A percentile compares a stretch with the other conserved stretches of the same genome.
These are phyloP conservation scores for Nannochloropsis salina DNA, from an alignment of 108 stramenopile genomes.

Conservation along the genomic window DNA sequence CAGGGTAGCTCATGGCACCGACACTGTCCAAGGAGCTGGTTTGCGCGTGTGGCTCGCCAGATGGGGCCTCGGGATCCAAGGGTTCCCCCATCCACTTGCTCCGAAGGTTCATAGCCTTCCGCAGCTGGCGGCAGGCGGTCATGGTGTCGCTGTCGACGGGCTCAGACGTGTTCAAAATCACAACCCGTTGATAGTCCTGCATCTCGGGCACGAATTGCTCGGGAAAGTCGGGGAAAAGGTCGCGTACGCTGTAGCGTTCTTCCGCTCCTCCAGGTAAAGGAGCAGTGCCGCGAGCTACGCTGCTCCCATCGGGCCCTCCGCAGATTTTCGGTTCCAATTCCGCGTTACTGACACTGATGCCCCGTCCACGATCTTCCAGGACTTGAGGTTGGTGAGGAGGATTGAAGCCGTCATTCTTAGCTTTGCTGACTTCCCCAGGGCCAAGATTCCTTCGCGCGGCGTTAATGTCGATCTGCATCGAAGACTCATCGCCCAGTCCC, in stretches of 20 bases:
- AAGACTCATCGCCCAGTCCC: not conserved
- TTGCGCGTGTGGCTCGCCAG: not conserved
- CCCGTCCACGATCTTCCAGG: not conserved
- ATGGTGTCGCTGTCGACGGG: conserved; percentile 18
- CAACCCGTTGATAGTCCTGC: conserved; percentile 21
- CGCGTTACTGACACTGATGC: not conserved
- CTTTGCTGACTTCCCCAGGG: no score
- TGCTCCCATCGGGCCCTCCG: not conserved
- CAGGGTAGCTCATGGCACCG: not conserved
- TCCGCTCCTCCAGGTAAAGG: not conserved
- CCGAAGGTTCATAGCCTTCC: not conserved
- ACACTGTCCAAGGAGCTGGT: not conserved
- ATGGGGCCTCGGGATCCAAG: conserved; percentile 13
- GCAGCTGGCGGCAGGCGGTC: not conserved
- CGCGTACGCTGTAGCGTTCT: conserved; percentile 19
- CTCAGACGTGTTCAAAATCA: not conserved
- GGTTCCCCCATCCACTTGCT: conserved; percentile 15
- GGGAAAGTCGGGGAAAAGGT: conserved; percentile 6
- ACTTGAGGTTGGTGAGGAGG: not conserved
- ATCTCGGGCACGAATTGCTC: not conserved
- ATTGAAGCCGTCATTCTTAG: not conserved
- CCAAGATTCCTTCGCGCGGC: not conserved
- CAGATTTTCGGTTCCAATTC: not conserved
- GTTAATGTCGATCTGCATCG: not conserved
- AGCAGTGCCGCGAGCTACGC: not conserved